Evolutionary conservation across 2,329 filamentous ascomycete species (phyloP), one percentile per base, ranked within the genome.

Genomic region (Monosporascus sp.): DNA sequence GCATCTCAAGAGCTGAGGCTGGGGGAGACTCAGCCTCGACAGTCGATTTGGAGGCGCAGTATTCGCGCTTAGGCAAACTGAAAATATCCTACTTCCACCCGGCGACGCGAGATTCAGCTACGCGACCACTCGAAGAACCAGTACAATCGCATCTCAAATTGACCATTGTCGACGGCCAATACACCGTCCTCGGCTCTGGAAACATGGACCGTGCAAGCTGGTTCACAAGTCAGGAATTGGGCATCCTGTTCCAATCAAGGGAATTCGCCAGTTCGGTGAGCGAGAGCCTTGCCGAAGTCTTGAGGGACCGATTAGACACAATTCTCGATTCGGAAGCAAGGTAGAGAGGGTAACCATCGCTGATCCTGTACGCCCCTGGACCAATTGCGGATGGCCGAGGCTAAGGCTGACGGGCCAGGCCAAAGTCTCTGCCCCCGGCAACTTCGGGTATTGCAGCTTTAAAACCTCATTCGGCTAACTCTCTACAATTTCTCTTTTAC

Each of bases 131-230:
- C 27, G 74, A 79, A 18, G 83, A 89, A 62, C 87, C 88, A 0
- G 82, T 87, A 2, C 84, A 90, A 50, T 85, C 84, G 5, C 90
- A 95, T 70, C 74, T 93, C 53, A 95, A 95, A 68, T 77, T 91
- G 64, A 86, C 83, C 1, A 77, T 91, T 51, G 80, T 93, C 3
- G 90, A 95, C 65, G 75, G 76, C 1, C 75, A 83, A 55, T 82
- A 84, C 20, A 74, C 85, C 1, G 76, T 94, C 1, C 71, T 94
- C 3, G 90, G 90, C 0, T 92, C 88, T 18, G 89, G 89, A 1
- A 95, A 95, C 65, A 83, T 92, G 77, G 90, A 95, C 70, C 80
- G 89, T 1, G 89, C 90, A 7, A 92, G 88, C 65, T 94, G 88
- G 88, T 92, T 83, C 69, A 94, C 90, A 5, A 92, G 88, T 67